Evolutionary conservation across 495 filamentous ascomycete species (phyloP), one percentile per base, ranked within the genome.

Genomic region (Penicillium egyptiacum): DNA sequence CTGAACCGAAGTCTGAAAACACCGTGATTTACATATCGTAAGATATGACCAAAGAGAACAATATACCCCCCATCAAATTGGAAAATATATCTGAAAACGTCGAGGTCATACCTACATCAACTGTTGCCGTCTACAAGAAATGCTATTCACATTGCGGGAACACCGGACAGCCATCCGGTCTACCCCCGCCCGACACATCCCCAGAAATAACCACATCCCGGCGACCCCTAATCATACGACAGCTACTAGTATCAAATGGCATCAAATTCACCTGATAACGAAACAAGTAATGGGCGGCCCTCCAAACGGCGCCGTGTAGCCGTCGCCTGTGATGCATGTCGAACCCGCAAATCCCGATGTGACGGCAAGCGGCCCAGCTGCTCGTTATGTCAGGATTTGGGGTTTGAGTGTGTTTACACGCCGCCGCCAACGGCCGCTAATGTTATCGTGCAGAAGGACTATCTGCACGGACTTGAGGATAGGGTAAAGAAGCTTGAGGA

Each of bases 331-430:
- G 70, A 71, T 51, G 62, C 75, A 17, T 81, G 78, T 42, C 67
- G 78, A 39, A 66, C 63, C 8, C 69, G 78, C 17, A 81, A 81
- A 48, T 79, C 78, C 30, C 69, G 76, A 62, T 81, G 78, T 43
- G 76, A 80, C 62, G 75, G 78, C n/a, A 55, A 53, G 14, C 65
- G 77, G n/a, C 78, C 78, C 10, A 72, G 67, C 46, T 81, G 78
- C 51, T 67, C 65, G 42, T 64, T 67, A 48, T 81, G 78, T 48
- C 42, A 39, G 53, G 73, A 79, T 19, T 55, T 80, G 26, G 73
- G 70, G 19, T 75, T 75, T 53, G 77, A 79, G 10, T 81, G 78
- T 60, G 58, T 76, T 3, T 81, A 81, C 60, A 67, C 68, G 14
- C 62, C 75, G 10, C 62, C 70, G 9, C 58, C 66, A 7, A 73